phyloP scores from a whole-genome alignment of 2,329 filamentous ascomycete genomes.

The Colletotrichum costaricense region DNA sequence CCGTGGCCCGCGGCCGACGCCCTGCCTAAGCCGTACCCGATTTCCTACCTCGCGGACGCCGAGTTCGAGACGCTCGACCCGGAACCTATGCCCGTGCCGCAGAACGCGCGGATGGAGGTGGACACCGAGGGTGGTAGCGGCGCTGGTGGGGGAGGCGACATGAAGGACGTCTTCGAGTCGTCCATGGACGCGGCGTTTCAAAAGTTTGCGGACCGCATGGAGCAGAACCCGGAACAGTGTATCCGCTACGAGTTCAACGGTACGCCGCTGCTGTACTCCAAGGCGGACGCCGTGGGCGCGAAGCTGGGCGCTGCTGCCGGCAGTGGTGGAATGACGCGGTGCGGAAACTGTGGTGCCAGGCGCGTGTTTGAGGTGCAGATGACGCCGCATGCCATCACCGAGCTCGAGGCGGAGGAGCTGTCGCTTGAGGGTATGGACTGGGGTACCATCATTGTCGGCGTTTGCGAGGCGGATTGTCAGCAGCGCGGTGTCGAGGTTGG shows the following conservation, averaged over 20 bases:
- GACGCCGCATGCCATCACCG: constrained; percentile 88
- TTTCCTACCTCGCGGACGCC: constrained; percentile 84
- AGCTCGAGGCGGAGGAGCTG: constrained; percentile 83
- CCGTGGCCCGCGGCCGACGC: constrained; percentile 79
- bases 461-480: constrained; percentile 84
- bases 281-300: constrained; percentile 79
- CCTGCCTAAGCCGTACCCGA: constrained; percentile 78
- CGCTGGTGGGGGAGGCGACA: constrained; percentile 45
- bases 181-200: constrained; percentile 81
- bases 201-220: constrained; percentile 81
- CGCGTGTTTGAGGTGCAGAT: constrained; percentile 93
- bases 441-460: constrained; percentile 90
- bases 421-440: constrained; percentile 93
- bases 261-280: constrained; percentile 81
- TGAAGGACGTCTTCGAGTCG: constrained; percentile 79
- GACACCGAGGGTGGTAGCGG: constrained; percentile 49
- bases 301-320: constrained; percentile 55
- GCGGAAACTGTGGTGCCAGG: constrained; percentile 77
- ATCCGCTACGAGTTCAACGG: constrained; percentile 85
- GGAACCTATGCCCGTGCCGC: constrained; percentile 62
- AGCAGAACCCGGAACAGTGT: constrained; percentile 85
- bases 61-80: constrained; percentile 89
- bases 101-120: constrained; percentile 61
- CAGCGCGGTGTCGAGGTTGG: constrained; percentile 68
- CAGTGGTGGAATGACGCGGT: constrained; percentile 72